Evolutionary conservation across 495 filamentous ascomycete species (phyloP), one percentile per base, ranked within the genome.

Genomic region (Clohesyomyces aquaticus): DNA sequence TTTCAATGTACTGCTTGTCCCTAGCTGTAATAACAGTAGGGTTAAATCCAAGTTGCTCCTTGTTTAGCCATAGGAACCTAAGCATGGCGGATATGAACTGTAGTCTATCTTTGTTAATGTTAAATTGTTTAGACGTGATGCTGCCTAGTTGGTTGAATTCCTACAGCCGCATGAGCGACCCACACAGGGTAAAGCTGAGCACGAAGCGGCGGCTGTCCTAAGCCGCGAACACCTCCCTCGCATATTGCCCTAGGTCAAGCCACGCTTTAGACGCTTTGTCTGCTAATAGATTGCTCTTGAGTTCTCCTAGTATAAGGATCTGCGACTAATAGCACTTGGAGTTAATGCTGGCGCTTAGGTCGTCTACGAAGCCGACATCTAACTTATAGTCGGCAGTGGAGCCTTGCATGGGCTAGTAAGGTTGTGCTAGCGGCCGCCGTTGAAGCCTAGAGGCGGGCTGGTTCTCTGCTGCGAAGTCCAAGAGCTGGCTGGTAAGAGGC

Each of bases 121-220:
- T 63, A 59, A 82, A 82, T 42, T 65, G 70, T 12, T 71, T 62
- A 14, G 80, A 84, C 22, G 76, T 79, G 25, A 81, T 74, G 3
- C 66, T 77, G 42, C 80, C 79, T 16, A 79, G 63, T 35, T 78
- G 74, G 70, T 84, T 77, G 71, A 83, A 84, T 48, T 71, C 68
- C 79, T 72, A 78, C 69, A 65, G 58, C 51, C 56, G 61, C 61
- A 69, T 69, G 23, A 51, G 27, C 32, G 56, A 65, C 12, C 56
- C 28, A 54, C 50, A 69, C 10, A 65, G 55, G 14, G 61, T 69
- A 62, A 69, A 69, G 47, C 61, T 55, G 23, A 61, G 61, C 9
- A 69, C 56, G 23, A 69, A 69, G 32, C 61, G 50, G 25, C 60
- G 49, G 23, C 23, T 57, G 43, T 61, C 50, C 29, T 69, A 32